Percentiles rank a stretch among this genome's conserved stretches.
Evolutionary conservation across 2,329 filamentous ascomycete species (phyloP).

Genomic region (Epichloe sibirici): DNA sequence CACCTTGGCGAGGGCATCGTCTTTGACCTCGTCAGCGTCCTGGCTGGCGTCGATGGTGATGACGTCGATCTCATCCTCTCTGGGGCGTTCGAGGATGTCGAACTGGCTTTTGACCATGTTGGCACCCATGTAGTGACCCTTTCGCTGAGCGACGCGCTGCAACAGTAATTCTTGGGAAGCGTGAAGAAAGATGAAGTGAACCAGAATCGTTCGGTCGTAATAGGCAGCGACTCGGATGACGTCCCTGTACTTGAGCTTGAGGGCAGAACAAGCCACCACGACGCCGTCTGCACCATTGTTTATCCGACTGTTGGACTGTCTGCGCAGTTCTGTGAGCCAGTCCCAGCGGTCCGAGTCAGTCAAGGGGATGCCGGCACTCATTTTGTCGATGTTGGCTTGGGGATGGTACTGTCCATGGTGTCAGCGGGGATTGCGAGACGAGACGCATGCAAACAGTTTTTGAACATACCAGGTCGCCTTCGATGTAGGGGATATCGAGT

Average conservation of each 20-base stretch:
- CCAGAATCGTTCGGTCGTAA: conserved; percentile 56
- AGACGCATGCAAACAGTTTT: neutral
- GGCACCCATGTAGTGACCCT: conserved; percentile 91
- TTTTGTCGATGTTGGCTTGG: conserved; percentile 75
- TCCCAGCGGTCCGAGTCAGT: conserved; percentile 95
- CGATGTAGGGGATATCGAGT: conserved; percentile 58
- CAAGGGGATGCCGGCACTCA: conserved; percentile 70
- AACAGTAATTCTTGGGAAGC: conserved; percentile 66
- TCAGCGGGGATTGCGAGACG: neutral
- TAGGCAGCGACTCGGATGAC: conserved; percentile 73
- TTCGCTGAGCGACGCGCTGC: conserved; percentile 58
- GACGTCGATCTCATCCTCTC: conserved; percentile 57
- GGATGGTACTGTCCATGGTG: conserved; percentile 51
- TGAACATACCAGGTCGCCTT: conserved; percentile 58
- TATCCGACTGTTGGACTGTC: conserved; percentile 49
- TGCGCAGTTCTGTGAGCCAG: conserved; percentile 73
- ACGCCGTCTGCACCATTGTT: conserved; percentile 54
- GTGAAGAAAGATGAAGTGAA: conserved; percentile 89
- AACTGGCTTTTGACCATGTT: conserved; percentile 93
- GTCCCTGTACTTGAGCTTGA: conserved; percentile 96
- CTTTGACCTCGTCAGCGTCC: conserved; percentile 45
- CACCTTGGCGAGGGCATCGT: conserved; percentile 46
- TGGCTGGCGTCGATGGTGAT: conserved; percentile 57
- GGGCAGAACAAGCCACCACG: conserved; percentile 89
- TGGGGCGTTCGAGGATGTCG: conserved; percentile 72